These are phyloP conservation scores for Boletellus sp. DNA, from an alignment of 768 basidiomycete species.

Conservation along the genomic window DNA sequence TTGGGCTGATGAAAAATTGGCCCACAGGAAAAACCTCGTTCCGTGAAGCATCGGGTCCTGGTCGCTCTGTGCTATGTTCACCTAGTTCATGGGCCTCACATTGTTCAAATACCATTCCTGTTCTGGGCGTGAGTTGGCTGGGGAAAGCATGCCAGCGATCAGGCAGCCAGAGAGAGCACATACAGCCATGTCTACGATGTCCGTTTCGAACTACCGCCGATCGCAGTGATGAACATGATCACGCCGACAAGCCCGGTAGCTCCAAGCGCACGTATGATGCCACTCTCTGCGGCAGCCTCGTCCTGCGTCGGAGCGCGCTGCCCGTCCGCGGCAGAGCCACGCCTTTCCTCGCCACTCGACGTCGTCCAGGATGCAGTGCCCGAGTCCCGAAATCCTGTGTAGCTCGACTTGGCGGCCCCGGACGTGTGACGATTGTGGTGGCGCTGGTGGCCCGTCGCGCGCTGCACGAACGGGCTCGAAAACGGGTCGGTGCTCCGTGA, in stretches of 20 bases:
- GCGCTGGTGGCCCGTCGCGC: conserved; percentile 23
- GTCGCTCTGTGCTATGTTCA: too few species aligned
- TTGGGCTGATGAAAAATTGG: conserved; percentile 17
- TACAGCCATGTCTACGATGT: conserved; percentile 6
- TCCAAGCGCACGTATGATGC: conserved; percentile 22
- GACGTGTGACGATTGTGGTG: not conserved
- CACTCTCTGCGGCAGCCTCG: conserved; percentile 24
- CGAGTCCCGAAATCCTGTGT: conserved; percentile 6
- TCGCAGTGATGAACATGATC: conserved; percentile 24
- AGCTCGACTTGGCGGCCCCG: not conserved
- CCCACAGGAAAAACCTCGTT: not conserved
- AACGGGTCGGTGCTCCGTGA: conserved; percentile 20
- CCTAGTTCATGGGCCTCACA: too few species aligned
- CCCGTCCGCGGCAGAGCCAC: not conserved
- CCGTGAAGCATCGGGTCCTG: too few species aligned
- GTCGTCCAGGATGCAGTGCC: conserved; percentile 3
- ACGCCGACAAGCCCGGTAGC: conserved; percentile 27
- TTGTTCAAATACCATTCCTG: too few species aligned
- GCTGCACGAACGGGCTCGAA: conserved; percentile 23
- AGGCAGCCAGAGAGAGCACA: not conserved
- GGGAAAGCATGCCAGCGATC: not conserved
- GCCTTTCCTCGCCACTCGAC: conserved; percentile 2
- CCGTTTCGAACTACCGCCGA: conserved; percentile 15
- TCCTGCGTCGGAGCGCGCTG: conserved; percentile 17
- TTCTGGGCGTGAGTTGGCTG: too few species aligned